Evolutionary conservation across 2,329 filamentous ascomycete genomes (phyloP).

Genomic region (Penicillium sp.): DNA sequence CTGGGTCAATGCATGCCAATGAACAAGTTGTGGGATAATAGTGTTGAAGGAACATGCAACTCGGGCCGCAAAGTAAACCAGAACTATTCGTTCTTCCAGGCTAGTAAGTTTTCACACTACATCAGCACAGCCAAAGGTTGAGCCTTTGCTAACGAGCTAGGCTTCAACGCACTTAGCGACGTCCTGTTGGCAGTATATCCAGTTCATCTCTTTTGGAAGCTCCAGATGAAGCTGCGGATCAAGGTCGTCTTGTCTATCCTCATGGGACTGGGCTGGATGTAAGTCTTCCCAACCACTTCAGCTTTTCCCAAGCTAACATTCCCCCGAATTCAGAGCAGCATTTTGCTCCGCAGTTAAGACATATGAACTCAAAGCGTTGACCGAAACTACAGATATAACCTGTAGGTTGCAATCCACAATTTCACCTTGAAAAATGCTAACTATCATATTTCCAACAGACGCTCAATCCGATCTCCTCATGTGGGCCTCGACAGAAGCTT

Average conservation of each 20-base stretch:
- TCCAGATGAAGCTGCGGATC: constrained; percentile 20
- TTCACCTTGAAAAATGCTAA: neutral
- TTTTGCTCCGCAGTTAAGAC: constrained; percentile 20
- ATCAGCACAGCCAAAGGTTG: neutral
- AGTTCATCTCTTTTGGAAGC: constrained; percentile 22
- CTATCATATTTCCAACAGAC: constrained; percentile 5
- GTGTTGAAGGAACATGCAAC: constrained; percentile 18
- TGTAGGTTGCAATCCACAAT: constrained; percentile 3
- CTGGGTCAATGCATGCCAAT: constrained; percentile 22
- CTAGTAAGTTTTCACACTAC: constrained; percentile 8
- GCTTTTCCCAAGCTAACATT: neutral
- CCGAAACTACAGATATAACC: constrained; percentile 14
- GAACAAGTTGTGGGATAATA: constrained; percentile 21
- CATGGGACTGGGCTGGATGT: constrained; percentile 29
- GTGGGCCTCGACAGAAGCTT: constrained; percentile 20
- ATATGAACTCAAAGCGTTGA: constrained; percentile 17
- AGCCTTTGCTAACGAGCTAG: neutral
- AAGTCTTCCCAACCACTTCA: constrained; percentile 16
- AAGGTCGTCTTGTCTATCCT: constrained; percentile 21
- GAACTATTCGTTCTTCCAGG: constrained; percentile 22
- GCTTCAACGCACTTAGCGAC: constrained; percentile 20
- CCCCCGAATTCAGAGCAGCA: constrained; percentile 10
- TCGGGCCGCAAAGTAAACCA: constrained; percentile 11
- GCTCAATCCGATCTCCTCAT: constrained; percentile 16
- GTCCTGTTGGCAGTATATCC: constrained; percentile 23